A percentile compares a stretch with the other conserved stretches of the same genome.
phyloP scores from a whole-genome alignment of 2,329 filamentous ascomycete species.

The Lithohypha guttulata region DNA sequence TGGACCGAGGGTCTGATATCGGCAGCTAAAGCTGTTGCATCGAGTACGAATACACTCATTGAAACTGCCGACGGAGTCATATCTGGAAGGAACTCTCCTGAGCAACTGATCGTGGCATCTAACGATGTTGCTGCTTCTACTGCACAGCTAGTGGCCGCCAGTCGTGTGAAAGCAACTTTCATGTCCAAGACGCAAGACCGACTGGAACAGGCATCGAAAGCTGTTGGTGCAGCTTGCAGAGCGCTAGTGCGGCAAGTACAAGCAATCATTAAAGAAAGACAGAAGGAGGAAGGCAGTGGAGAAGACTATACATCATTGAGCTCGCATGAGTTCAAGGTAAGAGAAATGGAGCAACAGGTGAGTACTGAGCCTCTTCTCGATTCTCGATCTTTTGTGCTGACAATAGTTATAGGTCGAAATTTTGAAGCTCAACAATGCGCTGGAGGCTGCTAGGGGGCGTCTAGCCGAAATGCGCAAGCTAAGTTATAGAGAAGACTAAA shows the following conservation, averaged over 20 bases:
- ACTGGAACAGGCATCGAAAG: slow-evolving; percentile 82
- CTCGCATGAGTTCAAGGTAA: slow-evolving; percentile 93
- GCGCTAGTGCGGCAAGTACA: slow-evolving; percentile 87
- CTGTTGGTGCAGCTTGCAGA: slow-evolving; percentile 80
- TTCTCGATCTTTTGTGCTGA: slow-evolving; percentile 16
- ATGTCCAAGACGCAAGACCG: slow-evolving; percentile 95
- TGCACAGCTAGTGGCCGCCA: slow-evolving; percentile 90
- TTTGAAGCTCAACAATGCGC: slow-evolving; percentile 79
- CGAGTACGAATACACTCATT: slow-evolving; percentile 88
- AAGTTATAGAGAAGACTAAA: slow-evolving; percentile 73
- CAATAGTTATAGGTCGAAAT: slow-evolving; percentile 68
- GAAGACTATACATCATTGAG: slow-evolving; percentile 84
- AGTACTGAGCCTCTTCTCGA: slow-evolving; percentile 25
- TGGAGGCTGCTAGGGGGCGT: slow-evolving; percentile 66
- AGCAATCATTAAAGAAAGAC: slow-evolving; percentile 79
- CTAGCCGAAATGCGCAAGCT: slow-evolving; percentile 98
- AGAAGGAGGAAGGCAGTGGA: slow-evolving; percentile 63
- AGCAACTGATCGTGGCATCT: slow-evolving; percentile 94
- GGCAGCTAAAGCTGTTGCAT: slow-evolving; percentile 89
- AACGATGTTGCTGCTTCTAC: slow-evolving; percentile 96
- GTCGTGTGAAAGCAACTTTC: slow-evolving; percentile 91
- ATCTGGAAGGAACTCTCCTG: slow-evolving; percentile 79
- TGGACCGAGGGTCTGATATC: slow-evolving; percentile 98
- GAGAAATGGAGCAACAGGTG: slow-evolving; percentile 99
- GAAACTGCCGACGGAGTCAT: slow-evolving; percentile 96